Evolutionary conservation across 1,284 basidiomycete genomes (phyloP), one percentile per base, ranked within the genome.

Genomic region (Xanthoconium separans): DNA sequence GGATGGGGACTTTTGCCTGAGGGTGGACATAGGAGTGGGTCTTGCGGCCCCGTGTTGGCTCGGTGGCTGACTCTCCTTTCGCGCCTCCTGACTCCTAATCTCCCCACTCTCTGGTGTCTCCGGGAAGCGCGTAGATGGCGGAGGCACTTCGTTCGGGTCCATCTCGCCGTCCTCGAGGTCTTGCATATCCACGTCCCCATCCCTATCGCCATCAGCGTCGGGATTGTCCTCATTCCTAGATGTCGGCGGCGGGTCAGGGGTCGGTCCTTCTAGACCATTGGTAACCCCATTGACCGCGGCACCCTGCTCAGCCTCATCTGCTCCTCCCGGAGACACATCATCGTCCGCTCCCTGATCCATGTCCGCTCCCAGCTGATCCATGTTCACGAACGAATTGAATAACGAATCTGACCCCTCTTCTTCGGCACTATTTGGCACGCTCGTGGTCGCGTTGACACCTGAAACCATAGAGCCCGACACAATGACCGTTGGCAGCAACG

Each of bases 361-460:
- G 12, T 50, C 54, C 9, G 36, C 61, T 36, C 36, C 54, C 2
- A 62, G 30, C 7, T 61, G 61, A 16, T 69, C 64, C 54, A 68
- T 53, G 34, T 70, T 61, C 44, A 70, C 34, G 40, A 57, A 69
- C 41, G 68, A 66, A 39, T 65, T 52, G 8, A 66, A 61, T 33
- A 70, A 31, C 18, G 47, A 31, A 13, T 64, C 65, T 2, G 46
- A 20, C 6, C n/a, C 62, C n/a, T 3, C 22, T n/a, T 54, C 61
- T 16, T 57, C 65, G 16, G 4, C 22, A 2, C 40, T 39, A 10
- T 49, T 56, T 5, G 48, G 51, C 7, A 36, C 46, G n/a, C 20
- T 43, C 42, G 40, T n/a, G 29, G 11, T 33, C 24, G 41, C 8
- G 30, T 12, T 18, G 12, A 43, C 36, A 37, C 13, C 31, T 15